Evolutionary conservation across 495 filamentous ascomycete species (phyloP), one percentile per base, ranked within the genome.

Genomic region (Penicillium longicatenatum): DNA sequence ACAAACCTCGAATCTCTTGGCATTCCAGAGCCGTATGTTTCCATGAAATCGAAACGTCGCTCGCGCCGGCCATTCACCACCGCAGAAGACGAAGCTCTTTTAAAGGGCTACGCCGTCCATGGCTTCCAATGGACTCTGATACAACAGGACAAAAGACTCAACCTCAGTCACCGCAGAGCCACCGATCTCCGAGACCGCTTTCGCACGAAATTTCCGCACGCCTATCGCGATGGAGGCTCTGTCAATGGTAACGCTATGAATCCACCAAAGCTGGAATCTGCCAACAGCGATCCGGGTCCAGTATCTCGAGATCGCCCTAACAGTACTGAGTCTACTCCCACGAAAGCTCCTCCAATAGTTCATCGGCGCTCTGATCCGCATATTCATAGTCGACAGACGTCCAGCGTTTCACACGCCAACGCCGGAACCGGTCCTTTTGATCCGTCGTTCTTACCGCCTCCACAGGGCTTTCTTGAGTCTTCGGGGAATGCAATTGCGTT

Each of bases 171-270:
- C 63, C 82, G 92, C 54, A 82, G 84, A 37, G 84, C 90, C 3
- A 92, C 89, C 6, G 91, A 97, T 65, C 74, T 97, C 12, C 79
- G 92, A 48, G 92, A 97, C 70, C 81, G 91, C 7, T 88, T 95
- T 52, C 82, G 92, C 19, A 92, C 89, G 57, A 88, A 87, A 52
- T 92, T 87, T 59, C 90, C 91, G 7, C 84, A 89, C 37, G 82
- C 86, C 47, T 94, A 89, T 65, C 80, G 79, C 26, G 75, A 85
- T 17, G 77, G 75, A 6, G 77, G 77, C 20, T 74, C 75, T 45
- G 73, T 77, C 29, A 75, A 68, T 22, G 73, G 71, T 33, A 71
- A 72, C n/a, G 54, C 57, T 10, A 17, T 68, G 49, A 58, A 49
- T 31, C 24, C 21, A 43, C 56, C 58, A 30, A 20, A 47, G 35